Base-by-base conservation (phyloP, 768 basidiomycete genomes). In the Termitomyces sp. region DNA sequence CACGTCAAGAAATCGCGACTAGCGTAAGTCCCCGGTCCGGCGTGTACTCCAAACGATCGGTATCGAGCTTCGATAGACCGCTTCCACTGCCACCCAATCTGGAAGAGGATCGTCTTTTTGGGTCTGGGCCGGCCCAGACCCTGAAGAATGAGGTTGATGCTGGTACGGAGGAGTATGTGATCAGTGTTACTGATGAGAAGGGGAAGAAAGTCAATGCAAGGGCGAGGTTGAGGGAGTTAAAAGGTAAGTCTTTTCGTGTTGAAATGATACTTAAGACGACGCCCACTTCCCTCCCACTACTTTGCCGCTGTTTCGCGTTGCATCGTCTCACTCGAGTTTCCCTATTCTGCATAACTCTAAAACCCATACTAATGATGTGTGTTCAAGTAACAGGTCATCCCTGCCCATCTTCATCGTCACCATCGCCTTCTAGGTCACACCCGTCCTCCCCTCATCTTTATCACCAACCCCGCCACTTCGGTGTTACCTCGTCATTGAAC, bases 131-230 rank as follows among this genome's bases (percentile, higher is more conserved):
- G n/a, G 46, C 46, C 18, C 51, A 53, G 46, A 35, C 28, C 1
- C 36, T 36, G 51, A 52, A 26, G 4, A 46, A 26, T 58, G 32
- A n/a, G 7, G 18, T 8, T 33, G 26, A 30, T 10, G 56, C 23
- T 18, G 20, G 5, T 12, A 2, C 38, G 3, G 33, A 28, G 28
- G 50, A 40, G 20, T 59, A 7, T 18, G 46, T 49, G 13, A 30
- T 54, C 1, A 55, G 40, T 33, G 58, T 59, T 2, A 49, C 58
- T 1, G 58, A 59, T 35, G 58, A 59, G 44, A 59, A 28, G 7
- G 52, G 58, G 33, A 47, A 41, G 28, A 20, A 20, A 13, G 46
- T 54, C 13, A n/a, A 59, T 28, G 13, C 23, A 16, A 48, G 58
- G 13, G 43, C 20, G 13, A 44, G 28, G 12, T 16, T 59, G 28